Conservation (phyloP, 1,284 basidiomycete genomes). For the Tremellales sp. region DNA sequence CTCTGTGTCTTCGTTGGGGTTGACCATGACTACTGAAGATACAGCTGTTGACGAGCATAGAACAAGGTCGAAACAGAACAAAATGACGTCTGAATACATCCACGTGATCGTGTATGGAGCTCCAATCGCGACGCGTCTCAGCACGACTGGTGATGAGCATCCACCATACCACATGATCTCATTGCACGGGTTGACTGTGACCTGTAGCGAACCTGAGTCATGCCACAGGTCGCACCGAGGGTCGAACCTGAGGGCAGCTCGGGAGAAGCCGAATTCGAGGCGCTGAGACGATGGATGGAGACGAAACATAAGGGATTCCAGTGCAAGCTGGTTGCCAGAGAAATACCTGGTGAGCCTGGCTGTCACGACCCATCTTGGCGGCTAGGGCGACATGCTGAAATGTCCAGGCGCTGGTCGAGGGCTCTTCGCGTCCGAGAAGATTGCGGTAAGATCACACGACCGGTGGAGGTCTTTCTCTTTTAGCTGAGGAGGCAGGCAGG, state of each 20-base stretch:
- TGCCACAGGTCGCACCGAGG: too few relatives aligned
- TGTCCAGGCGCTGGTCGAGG: conserved; percentile 63
- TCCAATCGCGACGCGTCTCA: too few relatives aligned
- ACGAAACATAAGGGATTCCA: conserved; percentile 14
- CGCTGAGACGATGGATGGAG: conserved; percentile 10
- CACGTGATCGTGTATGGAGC: too few relatives aligned
- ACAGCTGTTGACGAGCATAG: too few relatives aligned
- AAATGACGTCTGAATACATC: too few relatives aligned
- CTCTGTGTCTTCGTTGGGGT: conserved; percentile 86
- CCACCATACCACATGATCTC: too few relatives aligned
- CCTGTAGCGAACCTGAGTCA: too few relatives aligned
- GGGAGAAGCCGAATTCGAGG: conserved; percentile 2
- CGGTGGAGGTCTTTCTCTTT: too few relatives aligned
- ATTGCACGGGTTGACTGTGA: too few relatives aligned
- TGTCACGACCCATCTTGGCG: background rate
- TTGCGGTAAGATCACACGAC: conserved; percentile 48
- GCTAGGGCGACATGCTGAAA: background rate
- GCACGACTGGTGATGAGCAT: too few relatives aligned
- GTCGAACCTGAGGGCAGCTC: background rate
- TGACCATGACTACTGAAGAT: conserved; percentile 52
- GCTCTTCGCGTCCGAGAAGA: conserved; percentile 57
- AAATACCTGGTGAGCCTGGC: conserved; percentile 12
- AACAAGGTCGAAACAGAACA: too few relatives aligned
- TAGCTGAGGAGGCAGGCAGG: conserved; percentile 50
- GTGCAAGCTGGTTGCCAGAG: conserved; percentile 7